Conservation (phyloP, 208 protist species). For the Leishmania braziliensis region DNA sequence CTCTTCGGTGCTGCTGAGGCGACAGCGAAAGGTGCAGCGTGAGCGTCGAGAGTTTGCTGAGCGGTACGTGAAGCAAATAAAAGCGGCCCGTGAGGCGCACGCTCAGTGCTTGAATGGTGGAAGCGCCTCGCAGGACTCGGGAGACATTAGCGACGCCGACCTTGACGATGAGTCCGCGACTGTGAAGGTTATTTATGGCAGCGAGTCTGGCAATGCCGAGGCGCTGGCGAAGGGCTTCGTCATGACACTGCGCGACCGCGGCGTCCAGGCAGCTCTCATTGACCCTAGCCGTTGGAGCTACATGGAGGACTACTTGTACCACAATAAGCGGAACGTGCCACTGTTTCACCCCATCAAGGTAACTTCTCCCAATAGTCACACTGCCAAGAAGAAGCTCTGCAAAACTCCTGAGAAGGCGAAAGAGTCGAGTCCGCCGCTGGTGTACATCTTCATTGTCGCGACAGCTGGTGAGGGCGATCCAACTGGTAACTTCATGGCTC, state of each 20-base stretch:
- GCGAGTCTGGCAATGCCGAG: constrained; percentile 73
- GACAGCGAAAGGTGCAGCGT: constrained; percentile 11
- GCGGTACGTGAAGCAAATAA: constrained; percentile 37
- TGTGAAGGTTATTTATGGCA: constrained; percentile 75
- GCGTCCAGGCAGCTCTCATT: constrained; percentile 50
- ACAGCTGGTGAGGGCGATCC: constrained; percentile 77
- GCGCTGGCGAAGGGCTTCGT: constrained; percentile 61
- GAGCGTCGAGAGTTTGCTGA: constrained; percentile 42
- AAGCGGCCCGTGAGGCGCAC: constrained; percentile 18
- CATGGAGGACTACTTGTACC: constrained; percentile 40
- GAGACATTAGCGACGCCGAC: constrained; percentile 2
- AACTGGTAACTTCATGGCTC: constrained; percentile 57
- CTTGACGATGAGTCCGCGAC: not conserved
- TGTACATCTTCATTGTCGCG: constrained; percentile 69
- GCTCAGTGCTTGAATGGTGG: constrained; percentile 5
- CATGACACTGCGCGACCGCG: constrained; percentile 49
- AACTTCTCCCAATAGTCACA: not conserved
- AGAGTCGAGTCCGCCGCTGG: constrained; percentile 3
- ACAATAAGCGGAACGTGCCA: constrained; percentile 21
- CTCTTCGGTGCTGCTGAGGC: constrained; percentile 7
- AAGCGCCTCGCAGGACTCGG: constrained; percentile 8
- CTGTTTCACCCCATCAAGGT: constrained; percentile 24
- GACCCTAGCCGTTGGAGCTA: constrained; percentile 63
- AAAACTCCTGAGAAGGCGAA: not conserved
- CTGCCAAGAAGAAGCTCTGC: not conserved